Base-by-base conservation (phyloP, 768 basidiomycete genomes). In the Pisolithus orientalis region DNA sequence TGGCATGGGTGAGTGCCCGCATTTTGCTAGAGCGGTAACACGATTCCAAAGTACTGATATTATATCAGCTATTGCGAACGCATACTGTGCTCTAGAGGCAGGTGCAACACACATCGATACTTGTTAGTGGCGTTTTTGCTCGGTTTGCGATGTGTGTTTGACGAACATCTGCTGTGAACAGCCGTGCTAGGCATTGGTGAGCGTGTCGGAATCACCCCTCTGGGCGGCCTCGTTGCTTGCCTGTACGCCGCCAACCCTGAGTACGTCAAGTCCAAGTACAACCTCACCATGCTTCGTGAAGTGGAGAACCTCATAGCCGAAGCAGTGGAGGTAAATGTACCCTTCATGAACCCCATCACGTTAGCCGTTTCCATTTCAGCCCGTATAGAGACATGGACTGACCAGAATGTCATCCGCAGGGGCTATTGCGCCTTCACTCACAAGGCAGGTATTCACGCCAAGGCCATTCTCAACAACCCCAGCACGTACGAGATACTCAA, bases 371-470 rank as follows among this genome's bases (percentile, higher is more conserved):
- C 47, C 10, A 6, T 29, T 14, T 4, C 46, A 5, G 43, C 39
- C 9, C 10, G 17, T 6, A 9, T 42, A 34, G 48, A 34, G 45
- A 32, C 51, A 52, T 9, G 40, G 25, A 43, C n/a, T n/a, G 5
- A 47, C 28, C 21, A 5, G 8, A 7, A 39, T 44, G 11, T 51
- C 56, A 4, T 37, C 8, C 34, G 3, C 58, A 97, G 94, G 51
- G 96, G 96, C 14, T 99, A 97, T 73, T 98, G 96, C 66, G 96
- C 96, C 4, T 99, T 99, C 77, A 99, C 96, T 27, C 96, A 98
- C 85, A 98, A 99, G 85, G 96, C 96, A 21, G 96, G 96, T 67
- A 99, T 99, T 58, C 96, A 99, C 72, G 96, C 96, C 74, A 99
- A 99, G 80, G 96, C 96, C 38, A 99, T 99, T 71, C 83, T 94